Evolutionary conservation across 345 rosid species (phyloP).

Genomic region (Eucalyptus grandis): DNA sequence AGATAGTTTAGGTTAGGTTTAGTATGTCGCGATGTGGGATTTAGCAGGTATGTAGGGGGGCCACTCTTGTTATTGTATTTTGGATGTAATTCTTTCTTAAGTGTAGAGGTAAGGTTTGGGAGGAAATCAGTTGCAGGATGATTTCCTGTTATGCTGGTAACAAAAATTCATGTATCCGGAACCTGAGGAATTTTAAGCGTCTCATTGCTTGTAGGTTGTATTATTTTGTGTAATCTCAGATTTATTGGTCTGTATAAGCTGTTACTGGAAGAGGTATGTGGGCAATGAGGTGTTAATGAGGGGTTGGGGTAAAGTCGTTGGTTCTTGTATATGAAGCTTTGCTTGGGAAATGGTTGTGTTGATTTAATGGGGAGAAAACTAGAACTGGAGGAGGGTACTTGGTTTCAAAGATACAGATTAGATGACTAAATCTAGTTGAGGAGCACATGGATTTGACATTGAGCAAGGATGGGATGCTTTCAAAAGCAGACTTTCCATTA

Average conservation of each 20-base stretch:
- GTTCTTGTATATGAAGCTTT: neutral
- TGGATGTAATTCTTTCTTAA: neutral
- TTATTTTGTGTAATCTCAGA: neutral
- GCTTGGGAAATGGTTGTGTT: neutral
- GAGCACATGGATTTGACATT: neutral
- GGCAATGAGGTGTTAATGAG: neutral
- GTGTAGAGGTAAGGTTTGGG: neutral
- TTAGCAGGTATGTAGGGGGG: neutral
- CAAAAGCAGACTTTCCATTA: neutral
- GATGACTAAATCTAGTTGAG: neutral
- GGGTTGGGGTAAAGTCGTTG: neutral
- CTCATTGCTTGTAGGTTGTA: neutral
- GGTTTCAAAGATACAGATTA: neutral
- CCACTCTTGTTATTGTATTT: neutral
- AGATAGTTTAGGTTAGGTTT: neutral
- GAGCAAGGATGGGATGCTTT: neutral
- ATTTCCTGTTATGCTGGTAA: neutral
- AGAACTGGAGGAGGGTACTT: neutral
- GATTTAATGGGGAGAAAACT: neutral
- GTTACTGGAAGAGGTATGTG: neutral
- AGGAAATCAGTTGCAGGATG: neutral
- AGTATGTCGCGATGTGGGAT: neutral
- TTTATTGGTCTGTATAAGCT: neutral
- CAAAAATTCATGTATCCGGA: neutral
- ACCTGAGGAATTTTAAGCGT: neutral